phyloP scores from a whole-genome alignment of 177 flowering plant genomes.

The Vitis hybrid region DNA sequence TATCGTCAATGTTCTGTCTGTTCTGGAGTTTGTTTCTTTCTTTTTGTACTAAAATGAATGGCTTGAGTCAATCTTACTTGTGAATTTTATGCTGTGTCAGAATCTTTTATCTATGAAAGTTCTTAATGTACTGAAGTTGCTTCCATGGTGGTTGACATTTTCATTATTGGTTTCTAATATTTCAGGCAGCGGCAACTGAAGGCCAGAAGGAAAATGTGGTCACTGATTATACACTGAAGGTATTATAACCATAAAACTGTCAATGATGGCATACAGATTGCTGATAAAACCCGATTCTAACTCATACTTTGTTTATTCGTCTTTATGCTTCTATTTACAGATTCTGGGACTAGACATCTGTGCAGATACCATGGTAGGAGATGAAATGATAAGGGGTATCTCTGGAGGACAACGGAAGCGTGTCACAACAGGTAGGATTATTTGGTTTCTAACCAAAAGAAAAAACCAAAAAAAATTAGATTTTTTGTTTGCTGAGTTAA shows the following conservation, averaged over 20 bases:
- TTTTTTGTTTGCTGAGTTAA: too few relatives aligned
- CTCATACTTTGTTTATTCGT: background rate
- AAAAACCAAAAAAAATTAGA: background rate
- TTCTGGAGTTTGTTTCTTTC: background rate
- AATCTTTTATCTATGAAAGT: too few relatives aligned
- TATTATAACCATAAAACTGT: background rate
- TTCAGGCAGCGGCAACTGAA: slow-evolving; percentile 28
- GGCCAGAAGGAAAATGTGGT: slow-evolving; percentile 27
- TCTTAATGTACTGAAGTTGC: too few relatives aligned
- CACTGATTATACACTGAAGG: slow-evolving; percentile 36
- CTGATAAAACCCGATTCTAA: too few relatives aligned
- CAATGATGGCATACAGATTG: too few relatives aligned
- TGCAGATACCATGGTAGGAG: slow-evolving; percentile 36
- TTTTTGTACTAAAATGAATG: too few relatives aligned
- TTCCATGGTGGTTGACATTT: too few relatives aligned
- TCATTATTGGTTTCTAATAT: background rate
- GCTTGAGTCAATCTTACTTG: too few relatives aligned
- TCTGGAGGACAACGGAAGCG: slow-evolving; percentile 38
- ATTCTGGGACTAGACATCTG: slow-evolving; percentile 34
- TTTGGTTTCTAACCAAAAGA: background rate
- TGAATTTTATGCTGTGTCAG: too few relatives aligned
- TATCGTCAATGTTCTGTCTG: background rate
- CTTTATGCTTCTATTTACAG: slow-evolving; percentile 8
- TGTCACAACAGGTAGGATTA: slow-evolving; percentile 23
- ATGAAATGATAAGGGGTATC: slow-evolving; percentile 37